Base-by-base conservation (phyloP, 2,329 filamentous ascomycete species). In the Dothidotthia symphoricarpi region DNA sequence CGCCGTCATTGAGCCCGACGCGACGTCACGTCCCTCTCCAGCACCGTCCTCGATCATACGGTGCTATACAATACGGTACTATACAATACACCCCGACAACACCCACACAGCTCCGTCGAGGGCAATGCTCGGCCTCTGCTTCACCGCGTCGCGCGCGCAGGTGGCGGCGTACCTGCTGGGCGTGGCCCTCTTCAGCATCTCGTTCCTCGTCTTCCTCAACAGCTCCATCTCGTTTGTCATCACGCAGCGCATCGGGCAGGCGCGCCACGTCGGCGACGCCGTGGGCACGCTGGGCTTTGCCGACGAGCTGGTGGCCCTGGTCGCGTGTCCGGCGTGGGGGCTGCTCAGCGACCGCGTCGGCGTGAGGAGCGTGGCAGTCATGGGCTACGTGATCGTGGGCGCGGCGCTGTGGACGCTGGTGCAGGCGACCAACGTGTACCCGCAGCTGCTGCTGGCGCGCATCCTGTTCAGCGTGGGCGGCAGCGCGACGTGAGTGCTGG, bases 391-490 rank as follows among this genome's bases (percentile, higher is more conserved):
- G 16, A 79, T 96, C 51, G 85, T 97, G 37, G 89, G 85, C 1
- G 47, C 89, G 10, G 80, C 88, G 14, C 69, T 98, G 43, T 78
- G 85, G 30, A 64, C 89, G 11, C 87, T 95, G 57, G 90, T 96
- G 16, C 88, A 94, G 74, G 88, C 88, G 17, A 76, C 74, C 52
- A 88, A 90, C 68, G 81, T 96, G 7, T 96, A 95, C 68, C 91
- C 93, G 8, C 84, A 95, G 64, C 73, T 98, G 51, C 72, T 97
- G 37, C 71, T 96, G 28, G 89, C 86, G 37, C 78, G 93, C 50
- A 73, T 97, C 34, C 73, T 94, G 38, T 98, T 98, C 68, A 93
- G 90, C 51, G 55, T 96, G 13, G 93, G 93, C 16, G 93, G 87
- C 14, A 89, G 90, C n/a, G 93, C 91, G 15, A 82, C 86, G 76